Percentiles rank a stretch among this genome's conserved stretches.
Evolutionary conservation across 805 yeast genomes (phyloP).

Genomic region (Candida methanosorbosa): DNA sequence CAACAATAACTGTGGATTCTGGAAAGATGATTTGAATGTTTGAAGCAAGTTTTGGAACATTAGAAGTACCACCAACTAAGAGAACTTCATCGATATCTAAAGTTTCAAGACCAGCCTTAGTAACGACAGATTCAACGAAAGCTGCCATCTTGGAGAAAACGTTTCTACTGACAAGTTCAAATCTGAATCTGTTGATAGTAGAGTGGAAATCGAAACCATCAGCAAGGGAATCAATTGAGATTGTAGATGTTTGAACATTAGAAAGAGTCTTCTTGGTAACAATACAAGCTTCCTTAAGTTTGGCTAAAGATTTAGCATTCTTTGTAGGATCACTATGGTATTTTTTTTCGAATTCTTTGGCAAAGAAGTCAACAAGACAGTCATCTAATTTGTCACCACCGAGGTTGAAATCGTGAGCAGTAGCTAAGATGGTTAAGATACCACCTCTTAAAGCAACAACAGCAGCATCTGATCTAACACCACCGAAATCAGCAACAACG

Average conservation of each 20-base stretch:
- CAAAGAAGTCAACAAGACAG: conserved; percentile 72
- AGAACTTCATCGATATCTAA: conserved; percentile 86
- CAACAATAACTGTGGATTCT: conserved; percentile 60
- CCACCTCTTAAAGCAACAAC: conserved; percentile 93
- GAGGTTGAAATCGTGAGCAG: conserved; percentile 70
- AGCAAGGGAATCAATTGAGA: conserved; percentile 90
- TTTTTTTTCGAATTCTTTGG: conserved; percentile 92
- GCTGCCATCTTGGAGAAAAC: conserved; percentile 68
- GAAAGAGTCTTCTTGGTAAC: conserved; percentile 86
- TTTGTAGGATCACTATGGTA: conserved; percentile 69
- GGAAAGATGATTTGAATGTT: conserved; percentile 73
- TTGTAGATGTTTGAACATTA: conserved; percentile 79
- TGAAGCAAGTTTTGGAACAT: conserved; percentile 83
- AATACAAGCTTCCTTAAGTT: conserved; percentile 75
- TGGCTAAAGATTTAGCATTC: conserved; percentile 80
- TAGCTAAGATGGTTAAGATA: conserved; percentile 77
- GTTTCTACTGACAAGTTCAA: conserved; percentile 76
- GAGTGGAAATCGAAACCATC: conserved; percentile 93
- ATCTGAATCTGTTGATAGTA: conserved; percentile 88
- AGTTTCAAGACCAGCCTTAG: conserved; percentile 76
- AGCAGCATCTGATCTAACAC: conserved; percentile 92
- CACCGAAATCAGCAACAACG: conserved; percentile 96
- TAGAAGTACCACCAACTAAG: conserved; percentile 88
- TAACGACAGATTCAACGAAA: conserved; percentile 66
- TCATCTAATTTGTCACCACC: conserved; percentile 88